Evolutionary conservation across 441 rosid genomes (phyloP).

Genomic region (Euphorbia corollata): DNA sequence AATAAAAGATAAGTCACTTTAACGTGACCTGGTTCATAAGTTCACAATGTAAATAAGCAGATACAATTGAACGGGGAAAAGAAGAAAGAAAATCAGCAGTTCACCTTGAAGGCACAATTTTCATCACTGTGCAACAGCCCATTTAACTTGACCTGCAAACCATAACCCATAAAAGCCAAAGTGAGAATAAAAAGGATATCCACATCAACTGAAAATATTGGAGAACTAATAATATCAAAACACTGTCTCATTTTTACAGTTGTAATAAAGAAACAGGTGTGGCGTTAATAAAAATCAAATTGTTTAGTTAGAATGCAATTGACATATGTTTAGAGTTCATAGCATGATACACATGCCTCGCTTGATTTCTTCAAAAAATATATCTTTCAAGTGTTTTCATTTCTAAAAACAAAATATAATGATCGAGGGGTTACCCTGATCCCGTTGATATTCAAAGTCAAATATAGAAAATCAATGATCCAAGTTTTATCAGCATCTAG

Average conservation of each 20-base stretch:
- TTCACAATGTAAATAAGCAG: neutral
- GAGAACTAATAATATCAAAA: neutral
- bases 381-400: neutral
- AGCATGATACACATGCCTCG: constrained; percentile 2
- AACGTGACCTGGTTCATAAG: neutral
- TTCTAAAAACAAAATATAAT: neutral
- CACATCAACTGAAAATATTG: neutral
- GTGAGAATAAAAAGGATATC: constrained; percentile 4
- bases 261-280: neutral
- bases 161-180: constrained; percentile 14
- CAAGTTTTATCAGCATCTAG: neutral
- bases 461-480: neutral
- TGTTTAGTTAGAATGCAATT: neutral
- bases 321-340: neutral
- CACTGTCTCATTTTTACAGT: neutral
- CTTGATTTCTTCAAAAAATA: neutral
- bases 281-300: neutral
- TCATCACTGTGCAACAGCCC: constrained; percentile 88
- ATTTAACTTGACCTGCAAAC: constrained; percentile 75
- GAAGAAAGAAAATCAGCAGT: neutral
- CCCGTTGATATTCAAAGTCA: neutral
- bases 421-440: neutral
- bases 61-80: neutral
- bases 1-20: neutral
- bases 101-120: constrained; percentile 74